Percentiles rank a stretch among this genome's conserved stretches.
Evolutionary conservation across 2,329 filamentous ascomycete species (phyloP).

Genomic region (Penicillium thymicola): DNA sequence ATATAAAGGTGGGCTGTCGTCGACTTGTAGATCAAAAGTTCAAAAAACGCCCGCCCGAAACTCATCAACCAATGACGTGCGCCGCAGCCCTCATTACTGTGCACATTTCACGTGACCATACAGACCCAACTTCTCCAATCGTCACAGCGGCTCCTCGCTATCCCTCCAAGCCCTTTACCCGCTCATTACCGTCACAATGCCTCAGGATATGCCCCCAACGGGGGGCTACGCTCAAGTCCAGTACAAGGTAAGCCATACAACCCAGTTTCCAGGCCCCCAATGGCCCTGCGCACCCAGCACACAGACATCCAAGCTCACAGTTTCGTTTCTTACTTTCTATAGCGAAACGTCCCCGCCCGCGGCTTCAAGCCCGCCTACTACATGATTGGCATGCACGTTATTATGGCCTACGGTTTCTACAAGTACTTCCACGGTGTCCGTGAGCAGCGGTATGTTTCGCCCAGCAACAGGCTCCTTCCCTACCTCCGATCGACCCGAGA

Average conservation of each 20-base stretch:
- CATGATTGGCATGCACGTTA: conserved; percentile 68
- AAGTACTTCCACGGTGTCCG: conserved; percentile 76
- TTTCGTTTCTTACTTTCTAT: conserved; percentile 11
- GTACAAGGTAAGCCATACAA: conserved; percentile 70
- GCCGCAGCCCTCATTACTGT: conserved; percentile 32
- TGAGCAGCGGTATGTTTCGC: conserved; percentile 75
- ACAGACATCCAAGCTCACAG: conserved; percentile 6
- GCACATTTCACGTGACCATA: conserved; percentile 26
- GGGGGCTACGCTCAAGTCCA: conserved; percentile 96
- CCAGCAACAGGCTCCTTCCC: conserved; percentile 2
- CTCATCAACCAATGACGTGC: conserved; percentile 27
- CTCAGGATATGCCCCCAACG: conserved; percentile 93
- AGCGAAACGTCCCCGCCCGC: conserved; percentile 88
- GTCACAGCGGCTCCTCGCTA: conserved; percentile 19
- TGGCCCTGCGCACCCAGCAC: not conserved
- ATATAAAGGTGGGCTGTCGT: conserved; percentile 11
- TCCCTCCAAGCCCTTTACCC: conserved; percentile 19
- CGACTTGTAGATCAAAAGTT: conserved; percentile 16
- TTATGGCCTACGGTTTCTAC: conserved; percentile 92
- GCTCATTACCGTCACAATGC: conserved; percentile 59
- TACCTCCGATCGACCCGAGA: conserved; percentile 12
- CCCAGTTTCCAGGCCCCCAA: not conserved
- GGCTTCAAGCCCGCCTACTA: conserved; percentile 83
- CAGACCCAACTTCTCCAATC: conserved; percentile 31
- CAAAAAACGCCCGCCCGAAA: conserved; percentile 15